These are phyloP conservation scores for Fusarium lateritium DNA, from an alignment of 2,329 filamentous ascomycete species.

Conservation along the genomic window DNA sequence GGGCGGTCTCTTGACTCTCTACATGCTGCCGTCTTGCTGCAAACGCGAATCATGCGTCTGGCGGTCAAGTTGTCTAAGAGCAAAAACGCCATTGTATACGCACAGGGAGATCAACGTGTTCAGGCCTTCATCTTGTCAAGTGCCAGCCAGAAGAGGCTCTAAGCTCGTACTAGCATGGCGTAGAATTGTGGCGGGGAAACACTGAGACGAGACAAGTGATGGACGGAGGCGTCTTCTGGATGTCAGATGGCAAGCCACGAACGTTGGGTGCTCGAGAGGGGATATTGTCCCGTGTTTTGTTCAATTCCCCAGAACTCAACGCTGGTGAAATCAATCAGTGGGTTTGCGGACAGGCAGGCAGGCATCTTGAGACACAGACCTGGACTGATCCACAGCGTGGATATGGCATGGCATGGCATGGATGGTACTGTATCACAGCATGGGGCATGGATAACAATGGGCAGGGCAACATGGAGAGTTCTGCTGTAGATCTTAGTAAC, in stretches of 20 bases:
- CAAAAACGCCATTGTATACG: conserved; percentile 6
- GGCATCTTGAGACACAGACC: conserved; percentile 42
- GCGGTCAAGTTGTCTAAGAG: conserved; percentile 6
- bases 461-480: conserved; percentile 14
- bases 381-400: conserved; percentile 18
- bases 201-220: conserved; percentile 26
- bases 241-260: conserved; percentile 41
- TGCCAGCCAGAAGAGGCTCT: conserved; percentile 25
- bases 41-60: conserved; percentile 20
- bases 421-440: conserved; percentile 18
- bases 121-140: conserved; percentile 33
- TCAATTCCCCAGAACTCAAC: conserved; percentile 11
- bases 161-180: conserved; percentile 1
- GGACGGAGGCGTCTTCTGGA: conserved; percentile 21
- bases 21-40: background rate
- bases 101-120: conserved; percentile 12
- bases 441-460: conserved; percentile 18
- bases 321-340: background rate
- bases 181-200: conserved; percentile 10
- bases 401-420: conserved; percentile 14
- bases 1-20: conserved; percentile 27
- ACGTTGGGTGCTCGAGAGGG: conserved; percentile 36
- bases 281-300: conserved; percentile 16
- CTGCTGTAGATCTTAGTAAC: conserved; percentile 25
- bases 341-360: conserved; percentile 3